phyloP scores from a whole-genome alignment of 345 rosid species.

The Hypericum androsaemum region DNA sequence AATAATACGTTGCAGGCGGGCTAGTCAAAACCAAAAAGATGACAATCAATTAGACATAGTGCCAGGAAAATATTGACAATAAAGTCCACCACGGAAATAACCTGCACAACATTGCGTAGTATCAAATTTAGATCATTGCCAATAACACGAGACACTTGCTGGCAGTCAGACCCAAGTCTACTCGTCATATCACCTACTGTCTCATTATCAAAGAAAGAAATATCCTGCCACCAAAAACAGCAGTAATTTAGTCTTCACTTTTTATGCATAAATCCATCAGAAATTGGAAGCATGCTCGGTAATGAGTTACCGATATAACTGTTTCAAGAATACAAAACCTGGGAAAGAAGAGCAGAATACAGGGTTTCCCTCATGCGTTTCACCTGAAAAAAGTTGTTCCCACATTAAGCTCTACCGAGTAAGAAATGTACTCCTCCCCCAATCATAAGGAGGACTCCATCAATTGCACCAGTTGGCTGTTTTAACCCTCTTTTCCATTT shows the following conservation, averaged over 20 bases:
- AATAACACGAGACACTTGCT: conserved; percentile 92
- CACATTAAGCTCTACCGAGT: too few species aligned
- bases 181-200: conserved; percentile 97
- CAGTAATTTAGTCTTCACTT: conserved; percentile 7
- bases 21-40: conserved; percentile 13
- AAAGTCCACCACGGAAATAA: conserved; percentile 17
- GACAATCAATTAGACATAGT: conserved; percentile 15
- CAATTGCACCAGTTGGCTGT: neutral
- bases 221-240: conserved; percentile 44
- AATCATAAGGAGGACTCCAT: too few species aligned
- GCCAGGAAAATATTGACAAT: conserved; percentile 4
- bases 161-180: conserved; percentile 97
- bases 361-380: conserved; percentile 92
- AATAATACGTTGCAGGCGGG: too few species aligned
- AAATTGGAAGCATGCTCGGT: neutral
- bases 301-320: neutral
- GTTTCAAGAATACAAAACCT: conserved; percentile 36
- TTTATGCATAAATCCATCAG: conserved; percentile 8
- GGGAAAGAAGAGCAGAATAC: conserved; percentile 78
- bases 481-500: too few species aligned
- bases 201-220: conserved; percentile 84
- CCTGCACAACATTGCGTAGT: conserved; percentile 84
- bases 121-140: conserved; percentile 89
- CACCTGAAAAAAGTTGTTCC: conserved; percentile 37
- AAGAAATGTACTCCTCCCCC: too few species aligned